Percentiles rank a stretch among this genome's conserved stretches.
Conservation (phyloP, 805 yeast genomes). For the Candida corydali region DNA sequence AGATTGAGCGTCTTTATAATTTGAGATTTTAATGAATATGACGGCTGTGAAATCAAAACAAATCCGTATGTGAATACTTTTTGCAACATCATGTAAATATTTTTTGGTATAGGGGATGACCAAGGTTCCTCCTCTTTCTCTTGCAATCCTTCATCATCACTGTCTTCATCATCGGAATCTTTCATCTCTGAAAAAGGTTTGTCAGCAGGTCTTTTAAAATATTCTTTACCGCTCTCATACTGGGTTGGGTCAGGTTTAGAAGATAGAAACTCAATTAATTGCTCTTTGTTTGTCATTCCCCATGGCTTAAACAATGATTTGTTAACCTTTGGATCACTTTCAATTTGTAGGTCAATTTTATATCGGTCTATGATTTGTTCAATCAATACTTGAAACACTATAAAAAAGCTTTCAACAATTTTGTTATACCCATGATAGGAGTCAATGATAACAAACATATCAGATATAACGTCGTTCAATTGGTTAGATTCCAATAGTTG, state of each 20-base stretch:
- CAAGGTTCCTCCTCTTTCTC: slow-evolving; percentile 35
- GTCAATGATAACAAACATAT: slow-evolving; percentile 75
- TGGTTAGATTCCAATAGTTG: slow-evolving; percentile 51
- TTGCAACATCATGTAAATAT: slow-evolving; percentile 54
- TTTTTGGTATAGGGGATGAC: slow-evolving; percentile 63
- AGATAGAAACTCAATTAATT: slow-evolving; percentile 41
- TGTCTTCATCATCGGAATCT: slow-evolving; percentile 26
- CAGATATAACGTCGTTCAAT: slow-evolving; percentile 67
- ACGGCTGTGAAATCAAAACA: slow-evolving; percentile 62
- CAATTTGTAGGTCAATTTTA: slow-evolving; percentile 2
- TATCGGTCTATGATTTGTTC: slow-evolving; percentile 28
- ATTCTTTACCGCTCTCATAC: slow-evolving; percentile 35
- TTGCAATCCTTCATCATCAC: slow-evolving; percentile 12
- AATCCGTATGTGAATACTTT: slow-evolving; percentile 68
- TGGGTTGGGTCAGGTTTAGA: slow-evolving; percentile 21
- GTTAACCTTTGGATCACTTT: slow-evolving; percentile 8
- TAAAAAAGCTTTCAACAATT: slow-evolving; percentile 69
- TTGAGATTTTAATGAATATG: slow-evolving; percentile 51
- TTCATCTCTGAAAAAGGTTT: slow-evolving; percentile 25
- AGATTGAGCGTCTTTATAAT: slow-evolving; percentile 45
- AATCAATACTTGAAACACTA: slow-evolving; percentile 61
- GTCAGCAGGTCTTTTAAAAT: slow-evolving; percentile 35
- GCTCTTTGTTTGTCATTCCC: slow-evolving; percentile 49
- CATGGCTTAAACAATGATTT: slow-evolving; percentile 45
- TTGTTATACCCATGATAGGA: slow-evolving; percentile 76